These are phyloP conservation scores for Lachnellula hyalina DNA, from an alignment of 2,329 filamentous ascomycete genomes.

Conservation along the genomic window DNA sequence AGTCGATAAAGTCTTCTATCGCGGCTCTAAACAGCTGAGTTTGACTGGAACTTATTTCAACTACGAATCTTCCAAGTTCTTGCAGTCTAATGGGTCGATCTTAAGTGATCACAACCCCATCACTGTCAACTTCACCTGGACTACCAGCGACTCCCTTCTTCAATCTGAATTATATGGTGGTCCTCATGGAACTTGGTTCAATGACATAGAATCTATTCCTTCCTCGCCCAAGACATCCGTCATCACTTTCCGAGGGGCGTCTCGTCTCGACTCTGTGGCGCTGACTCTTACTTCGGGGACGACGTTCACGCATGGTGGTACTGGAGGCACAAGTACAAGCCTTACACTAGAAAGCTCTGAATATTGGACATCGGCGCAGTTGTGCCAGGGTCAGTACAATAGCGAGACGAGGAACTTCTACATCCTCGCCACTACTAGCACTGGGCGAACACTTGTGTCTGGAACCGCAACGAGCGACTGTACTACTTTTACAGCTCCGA, in stretches of 20 bases:
- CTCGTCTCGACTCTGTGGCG: slow-evolving; percentile 46
- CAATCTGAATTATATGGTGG: slow-evolving; percentile 45
- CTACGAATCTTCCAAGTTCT: slow-evolving; percentile 53
- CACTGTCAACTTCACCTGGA: slow-evolving; percentile 48
- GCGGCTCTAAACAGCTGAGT: slow-evolving; percentile 41
- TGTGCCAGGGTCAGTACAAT: slow-evolving; percentile 47
- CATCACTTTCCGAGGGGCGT: slow-evolving; percentile 42
- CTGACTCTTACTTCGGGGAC: slow-evolving; percentile 45
- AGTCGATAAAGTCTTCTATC: slow-evolving; percentile 60
- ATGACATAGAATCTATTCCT: slow-evolving; percentile 38
- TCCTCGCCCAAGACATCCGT: slow-evolving; percentile 32
- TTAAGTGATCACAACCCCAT: slow-evolving; percentile 63
- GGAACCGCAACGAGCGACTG: slow-evolving; percentile 45
- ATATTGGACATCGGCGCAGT: slow-evolving; percentile 41
- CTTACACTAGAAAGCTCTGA: slow-evolving; percentile 44
- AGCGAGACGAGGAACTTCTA: slow-evolving; percentile 49
- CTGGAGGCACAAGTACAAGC: slow-evolving; percentile 39
- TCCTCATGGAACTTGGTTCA: slow-evolving; percentile 49
- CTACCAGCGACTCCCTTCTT: slow-evolving; percentile 34
- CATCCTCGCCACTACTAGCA: slow-evolving; percentile 47
- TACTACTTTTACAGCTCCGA: slow-evolving; percentile 39
- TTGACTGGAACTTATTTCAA: slow-evolving; percentile 45
- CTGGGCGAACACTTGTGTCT: slow-evolving; percentile 40
- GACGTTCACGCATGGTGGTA: slow-evolving; percentile 47
- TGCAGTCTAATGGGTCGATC: slow-evolving; percentile 50